Evolutionary conservation across 176 grass and related monocot species (phyloP), one percentile per base, ranked within the genome.

Genomic region (Avena eriantha): DNA sequence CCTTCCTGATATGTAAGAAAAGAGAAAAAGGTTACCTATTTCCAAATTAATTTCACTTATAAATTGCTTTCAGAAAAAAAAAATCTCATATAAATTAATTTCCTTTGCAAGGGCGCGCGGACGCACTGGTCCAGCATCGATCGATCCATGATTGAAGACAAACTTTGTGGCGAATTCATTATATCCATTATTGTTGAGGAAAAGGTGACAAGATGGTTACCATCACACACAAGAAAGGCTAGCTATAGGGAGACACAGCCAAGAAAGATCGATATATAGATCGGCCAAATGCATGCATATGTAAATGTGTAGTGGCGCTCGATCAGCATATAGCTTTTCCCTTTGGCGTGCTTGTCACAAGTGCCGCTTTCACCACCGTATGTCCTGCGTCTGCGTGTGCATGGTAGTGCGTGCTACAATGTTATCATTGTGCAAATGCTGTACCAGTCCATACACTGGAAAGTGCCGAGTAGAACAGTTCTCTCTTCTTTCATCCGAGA

Each of bases 141-240:
- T 70, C 34, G 19, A 69, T 55, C 65, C 24, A 82, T 82, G 80
- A 82, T 82, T 82, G 61, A 50, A 69, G 65, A 56, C 29, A 69
- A 41, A 70, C 19, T 82, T 82, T 69, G 18, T 69, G 29, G 53
- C 10, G n/a, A 55, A 36, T 82, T 82, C 65, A 34, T 51, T 70
- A 35, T 53, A 34, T 54, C 80, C 39, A 69, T 70, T 82, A 82
- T 82, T 82, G 49, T 31, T 7, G 4, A n/a, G 21, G 3, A 70
- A 81, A 69, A 70, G 31, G 80, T 82, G 48, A 70, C 19, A 50
- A 55, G 80, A 82, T 21, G 31, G 35, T n/a, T 69, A 39, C 12
- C 65, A 55, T 21, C 65, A 35, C 31, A 69, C 39, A 21, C 18
- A 56, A 22, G 48, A 22, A 77, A 18, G 8, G 29, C 34, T 41